phyloP scores from a whole-genome alignment of 1,284 basidiomycete species.

The Fomitopsis betulina region DNA sequence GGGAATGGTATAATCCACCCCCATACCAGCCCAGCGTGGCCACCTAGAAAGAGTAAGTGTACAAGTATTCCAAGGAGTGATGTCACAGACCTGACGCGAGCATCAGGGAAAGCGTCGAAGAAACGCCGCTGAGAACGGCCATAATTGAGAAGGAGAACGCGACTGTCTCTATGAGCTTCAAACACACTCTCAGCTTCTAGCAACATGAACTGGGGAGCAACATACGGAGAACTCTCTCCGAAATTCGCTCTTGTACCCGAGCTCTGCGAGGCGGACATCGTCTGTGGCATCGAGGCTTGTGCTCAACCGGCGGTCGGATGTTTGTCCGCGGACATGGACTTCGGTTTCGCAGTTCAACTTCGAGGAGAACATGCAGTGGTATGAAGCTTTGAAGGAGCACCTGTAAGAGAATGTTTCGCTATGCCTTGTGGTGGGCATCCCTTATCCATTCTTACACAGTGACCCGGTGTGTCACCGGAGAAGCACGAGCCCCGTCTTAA shows the following conservation, averaged over 20 bases:
- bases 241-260: constrained; percentile 75
- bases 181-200: background rate
- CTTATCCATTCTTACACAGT: background rate
- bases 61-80: background rate
- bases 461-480: background rate
- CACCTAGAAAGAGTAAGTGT: constrained; percentile 34
- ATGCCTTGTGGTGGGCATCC: too few relatives aligned
- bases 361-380: background rate
- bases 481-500: background rate
- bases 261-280: constrained; percentile 52
- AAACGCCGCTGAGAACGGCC: constrained; percentile 64
- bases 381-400: background rate
- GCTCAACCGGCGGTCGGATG: background rate
- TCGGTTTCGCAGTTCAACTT: background rate
- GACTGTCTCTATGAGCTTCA: constrained; percentile 54
- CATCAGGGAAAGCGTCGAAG: constrained; percentile 59
- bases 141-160: constrained; percentile 72
- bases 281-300: constrained; percentile 30
- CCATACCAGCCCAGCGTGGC: constrained; percentile 72
- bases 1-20: constrained; percentile 71
- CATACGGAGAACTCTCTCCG: constrained; percentile 69
- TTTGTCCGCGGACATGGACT: background rate
- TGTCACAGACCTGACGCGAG: constrained; percentile 45
- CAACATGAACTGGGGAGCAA: background rate
- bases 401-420: too few relatives aligned